Base-by-base conservation (phyloP, 2,329 filamentous ascomycete species). In the Cercospora sp. region DNA sequence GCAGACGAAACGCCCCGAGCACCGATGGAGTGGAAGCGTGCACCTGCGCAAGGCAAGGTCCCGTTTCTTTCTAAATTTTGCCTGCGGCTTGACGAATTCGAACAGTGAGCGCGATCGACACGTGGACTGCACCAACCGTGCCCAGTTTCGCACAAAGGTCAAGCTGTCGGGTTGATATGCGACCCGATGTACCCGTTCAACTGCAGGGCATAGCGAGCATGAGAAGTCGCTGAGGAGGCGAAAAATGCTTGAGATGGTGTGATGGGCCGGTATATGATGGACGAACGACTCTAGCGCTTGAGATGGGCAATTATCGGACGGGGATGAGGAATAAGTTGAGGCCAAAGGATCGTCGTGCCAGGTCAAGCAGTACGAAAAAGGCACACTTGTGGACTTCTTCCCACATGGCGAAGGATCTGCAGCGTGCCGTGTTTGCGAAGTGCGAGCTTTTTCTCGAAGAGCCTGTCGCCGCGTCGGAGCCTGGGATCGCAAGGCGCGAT, bases 391-490 rank as follows among this genome's bases (percentile, higher is more conserved):
- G 28, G 31, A 33, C 55, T 36, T 33, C 31, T 36, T 13, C 30
- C 36, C 63, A 65, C 63, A 59, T 65, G 63, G 63, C 26, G 57
- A 59, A 59, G 23, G 63, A 42, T 42, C 31, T 58, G 63, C 63
- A 59, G 30, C 30, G 20, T 28, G 45, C 48, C 48, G 48, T 53
- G 48, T 23, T 53, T 23, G 48, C 48, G 36, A 42, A 42, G 36
- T 60, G 31, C 36, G 36, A 62, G 45, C 28, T 31, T 53, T 30
- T 53, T 53, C 48, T 28, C 30, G 48, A 55, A 48, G 18, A 55
- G 20, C 20, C 48, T 20, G n/a, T 10, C 28, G 28, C 28, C 28
- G 28, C 28, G 28, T 8, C 40, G 36, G 42, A 42, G 16, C 36
- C 33, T 65, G 55, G 26, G 31, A 48, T 48, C 51, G 31, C 51